Base-by-base conservation (phyloP, 2,329 filamentous ascomycete genomes). In the Curvularia sp. region DNA sequence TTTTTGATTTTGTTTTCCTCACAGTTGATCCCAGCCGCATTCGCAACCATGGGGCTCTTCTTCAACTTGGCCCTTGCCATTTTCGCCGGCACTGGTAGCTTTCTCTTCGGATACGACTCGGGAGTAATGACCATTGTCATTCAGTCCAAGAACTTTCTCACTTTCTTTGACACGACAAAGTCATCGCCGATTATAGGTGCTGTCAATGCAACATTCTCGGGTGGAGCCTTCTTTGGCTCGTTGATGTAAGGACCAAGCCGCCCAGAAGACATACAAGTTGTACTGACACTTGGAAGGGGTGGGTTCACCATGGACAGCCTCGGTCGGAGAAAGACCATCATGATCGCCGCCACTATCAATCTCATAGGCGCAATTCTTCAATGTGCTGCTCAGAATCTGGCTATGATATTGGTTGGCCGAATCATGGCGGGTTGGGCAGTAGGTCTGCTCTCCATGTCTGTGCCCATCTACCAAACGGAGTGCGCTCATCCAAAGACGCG, bases 381-480 rank as follows among this genome's bases (percentile, higher is more conserved):
- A 70, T 79, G 82, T 24, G 81, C 84, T 20, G 84, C 87, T 15
- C 80, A 83, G 60, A 80, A 83, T 49, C 75, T 86, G 18, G 76
- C 79, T 12, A 85, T 88, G 85, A 86, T 82, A 69, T 80, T 81
- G 55, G 80, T 83, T 7, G 85, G 87, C 0, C 84, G 87, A 10
- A 84, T 88, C 64, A 79, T 88, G 57, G 85, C 74, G 38, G 85
- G 86, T 5, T 82, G 85, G 69, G 85, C 85, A 3, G 83, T 88
- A 44, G 86, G 85, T 10, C 71, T 85, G 18, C 80, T 87, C 64
- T 84, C 82, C 18, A 87, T 85, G 69, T 84, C 83, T 3, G 84
- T 89, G 2, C 87, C 86, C 3, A 82, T 86, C 33, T 89, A 89
- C 69, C 86, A 88, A 57, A 84, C 86, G 9, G 87, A 89, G 69